These are phyloP conservation scores for Melampsora americana DNA, from an alignment of 1,284 basidiomycete genomes.

Conservation along the genomic window DNA sequence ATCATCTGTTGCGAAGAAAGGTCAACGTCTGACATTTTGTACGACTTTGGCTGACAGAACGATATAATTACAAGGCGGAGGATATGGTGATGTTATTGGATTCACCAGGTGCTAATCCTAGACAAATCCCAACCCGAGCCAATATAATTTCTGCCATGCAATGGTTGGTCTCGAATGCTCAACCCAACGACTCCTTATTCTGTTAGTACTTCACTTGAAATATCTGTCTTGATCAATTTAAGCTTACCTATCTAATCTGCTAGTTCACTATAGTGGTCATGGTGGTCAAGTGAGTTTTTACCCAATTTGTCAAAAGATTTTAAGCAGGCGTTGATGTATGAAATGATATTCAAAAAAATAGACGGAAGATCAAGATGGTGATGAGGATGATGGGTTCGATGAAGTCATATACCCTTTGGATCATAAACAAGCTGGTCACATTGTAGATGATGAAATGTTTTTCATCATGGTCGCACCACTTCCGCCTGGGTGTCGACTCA, in stretches of 20 bases:
- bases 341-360: neutral
- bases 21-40: neutral
- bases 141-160: conserved; percentile 83
- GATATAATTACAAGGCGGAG: conserved; percentile 68
- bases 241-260: too few relatives aligned
- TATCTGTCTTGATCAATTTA: neutral
- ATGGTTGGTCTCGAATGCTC: conserved; percentile 78
- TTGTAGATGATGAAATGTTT: conserved; percentile 67
- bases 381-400: conserved; percentile 59
- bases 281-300: conserved; percentile 72
- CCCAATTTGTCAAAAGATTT: neutral
- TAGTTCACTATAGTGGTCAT: conserved; percentile 60
- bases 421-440: conserved; percentile 66
- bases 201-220: conserved; percentile 57
- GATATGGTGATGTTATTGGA: conserved; percentile 85
- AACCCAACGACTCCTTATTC: conserved; percentile 80
- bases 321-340: neutral
- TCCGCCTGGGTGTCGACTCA: conserved; percentile 77
- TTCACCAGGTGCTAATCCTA: conserved; percentile 62
- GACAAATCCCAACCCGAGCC: conserved; percentile 68
- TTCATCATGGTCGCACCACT: conserved; percentile 60
- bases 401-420: conserved; percentile 79
- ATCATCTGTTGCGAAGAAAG: neutral
- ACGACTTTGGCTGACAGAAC: conserved; percentile 51
- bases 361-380: conserved; percentile 52